Evolutionary conservation across 192 early-diverging fungal genomes (phyloP).

Genomic region (Rhizophlyctis rosea): DNA sequence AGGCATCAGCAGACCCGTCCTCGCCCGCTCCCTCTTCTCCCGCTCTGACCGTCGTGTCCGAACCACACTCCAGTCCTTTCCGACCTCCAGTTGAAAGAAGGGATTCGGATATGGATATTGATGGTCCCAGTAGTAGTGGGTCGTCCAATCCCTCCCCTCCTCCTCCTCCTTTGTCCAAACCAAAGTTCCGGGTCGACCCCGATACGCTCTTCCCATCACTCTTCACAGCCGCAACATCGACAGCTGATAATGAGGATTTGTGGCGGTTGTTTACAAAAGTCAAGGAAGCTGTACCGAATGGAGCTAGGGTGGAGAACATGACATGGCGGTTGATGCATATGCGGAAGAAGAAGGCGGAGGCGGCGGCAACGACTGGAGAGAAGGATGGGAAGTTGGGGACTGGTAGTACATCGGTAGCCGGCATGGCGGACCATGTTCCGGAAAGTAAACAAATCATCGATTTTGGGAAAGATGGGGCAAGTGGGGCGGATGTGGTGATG

Average conservation of each 20-base stretch:
- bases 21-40: too few species aligned
- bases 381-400: too few species aligned
- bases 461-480: too few species aligned
- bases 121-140: neutral
- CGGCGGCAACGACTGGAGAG: too few species aligned
- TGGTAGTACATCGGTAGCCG: too few species aligned
- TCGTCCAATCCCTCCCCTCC: too few species aligned
- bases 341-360: conserved; percentile 40
- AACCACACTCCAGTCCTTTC: neutral
- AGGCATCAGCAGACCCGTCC: too few species aligned
- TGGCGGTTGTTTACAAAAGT: conserved; percentile 79
- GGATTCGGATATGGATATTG: neutral
- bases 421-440: too few species aligned
- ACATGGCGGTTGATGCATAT: conserved; percentile 81
- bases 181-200: neutral
- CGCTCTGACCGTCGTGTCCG: neutral
- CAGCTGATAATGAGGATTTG: conserved; percentile 44
- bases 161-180: neutral
- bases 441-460: too few species aligned
- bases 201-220: conserved; percentile 14
- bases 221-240: conserved; percentile 5
- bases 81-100: neutral
- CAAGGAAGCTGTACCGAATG: conserved; percentile 70
- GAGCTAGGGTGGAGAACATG: conserved; percentile 73
- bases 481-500: too few species aligned